Percentiles rank a stretch among this genome's conserved stretches.
Evolutionary conservation across 2,329 filamentous ascomycete species (phyloP).

Genomic region (Claviceps fusiformis): DNA sequence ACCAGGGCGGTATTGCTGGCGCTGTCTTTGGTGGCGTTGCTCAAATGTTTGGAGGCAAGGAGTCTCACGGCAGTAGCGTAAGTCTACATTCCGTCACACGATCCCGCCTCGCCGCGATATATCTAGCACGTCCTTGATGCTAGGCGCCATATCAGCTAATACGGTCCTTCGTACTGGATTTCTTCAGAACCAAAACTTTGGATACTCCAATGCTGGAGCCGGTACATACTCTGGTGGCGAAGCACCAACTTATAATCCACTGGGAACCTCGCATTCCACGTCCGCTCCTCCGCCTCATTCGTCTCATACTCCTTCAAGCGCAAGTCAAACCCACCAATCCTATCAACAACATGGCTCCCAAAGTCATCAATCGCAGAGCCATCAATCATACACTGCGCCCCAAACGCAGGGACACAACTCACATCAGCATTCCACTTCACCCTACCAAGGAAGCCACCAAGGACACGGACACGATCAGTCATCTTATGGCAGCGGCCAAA

Average conservation of each 20-base stretch:
- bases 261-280: slow-evolving; percentile 15
- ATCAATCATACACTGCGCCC: slow-evolving; percentile 12
- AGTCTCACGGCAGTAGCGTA: slow-evolving; percentile 13
- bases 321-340: slow-evolving; percentile 16
- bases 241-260: slow-evolving; percentile 36
- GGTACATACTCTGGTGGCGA: slow-evolving; percentile 46
- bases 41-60: slow-evolving; percentile 38
- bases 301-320: slow-evolving; percentile 12
- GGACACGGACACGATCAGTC: slow-evolving; percentile 7
- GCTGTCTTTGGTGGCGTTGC: slow-evolving; percentile 41
- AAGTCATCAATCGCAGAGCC: slow-evolving; percentile 8
- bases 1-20: slow-evolving; percentile 36
- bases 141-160: slow-evolving; percentile 5
- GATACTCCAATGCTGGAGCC: slow-evolving; percentile 44
- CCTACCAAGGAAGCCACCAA: slow-evolving; percentile 3
- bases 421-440: slow-evolving; percentile 8
- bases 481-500: slow-evolving; percentile 10
- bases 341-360: slow-evolving; percentile 14
- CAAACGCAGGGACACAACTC: slow-evolving; percentile 8
- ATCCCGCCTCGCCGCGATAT: neutral
- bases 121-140: neutral
- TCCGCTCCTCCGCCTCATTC: slow-evolving; percentile 12
- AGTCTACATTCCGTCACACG: neutral
- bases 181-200: slow-evolving; percentile 41
- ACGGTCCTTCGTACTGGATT: neutral